Evolutionary conservation across 805 yeast genomes (phyloP), one percentile per base, ranked within the genome.

Genomic region (Wickerhamiella sergipiensis): DNA sequence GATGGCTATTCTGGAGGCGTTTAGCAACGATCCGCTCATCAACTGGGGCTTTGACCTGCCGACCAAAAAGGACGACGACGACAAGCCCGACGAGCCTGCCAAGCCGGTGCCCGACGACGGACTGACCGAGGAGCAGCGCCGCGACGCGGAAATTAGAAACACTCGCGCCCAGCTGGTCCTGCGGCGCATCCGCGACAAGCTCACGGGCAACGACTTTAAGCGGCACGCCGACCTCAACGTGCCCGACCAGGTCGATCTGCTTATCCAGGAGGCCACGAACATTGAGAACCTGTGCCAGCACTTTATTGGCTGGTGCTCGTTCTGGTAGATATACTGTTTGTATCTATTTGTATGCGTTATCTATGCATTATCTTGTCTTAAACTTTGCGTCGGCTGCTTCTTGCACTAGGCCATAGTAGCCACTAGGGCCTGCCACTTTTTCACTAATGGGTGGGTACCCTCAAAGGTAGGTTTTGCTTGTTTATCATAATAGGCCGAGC

Each of bases 31-130:
- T 74, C 99, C 99, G 1, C 78, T 92, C 68, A 92, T 92, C 61
- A 89, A 89, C 62, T 92, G 99, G 99, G 97, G 98, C 1, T 90
- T 92, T 63, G 97, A 90, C 63, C 75, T 89, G 64, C 95, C 97
- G 2, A 75, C 88, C 44, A 45, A 48, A n/a, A 50, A 55, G 21
- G 57, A 54, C n/a, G 47, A 46, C 31, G 43, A 46, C 43, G 44
- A 46, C 19, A 33, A 33, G 17, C 31, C 43, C 18, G 40, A 21
- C 26, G 42, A 45, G 22, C 33, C 51, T 15, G 50, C 53, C 6
- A 47, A 45, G 10, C 52, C 48, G 2, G 42, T 44, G 12, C 49
- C 46, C 17, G 59, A 54, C 24, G 53, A 52, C 17, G 57, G 53
- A 17, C 48, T 56, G 33, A 56, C 58, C 29, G 63, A 57, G 44